Evolutionary conservation across 1,284 basidiomycete genomes (phyloP), one percentile per base, ranked within the genome.

Genomic region (Boletus subluridellus): DNA sequence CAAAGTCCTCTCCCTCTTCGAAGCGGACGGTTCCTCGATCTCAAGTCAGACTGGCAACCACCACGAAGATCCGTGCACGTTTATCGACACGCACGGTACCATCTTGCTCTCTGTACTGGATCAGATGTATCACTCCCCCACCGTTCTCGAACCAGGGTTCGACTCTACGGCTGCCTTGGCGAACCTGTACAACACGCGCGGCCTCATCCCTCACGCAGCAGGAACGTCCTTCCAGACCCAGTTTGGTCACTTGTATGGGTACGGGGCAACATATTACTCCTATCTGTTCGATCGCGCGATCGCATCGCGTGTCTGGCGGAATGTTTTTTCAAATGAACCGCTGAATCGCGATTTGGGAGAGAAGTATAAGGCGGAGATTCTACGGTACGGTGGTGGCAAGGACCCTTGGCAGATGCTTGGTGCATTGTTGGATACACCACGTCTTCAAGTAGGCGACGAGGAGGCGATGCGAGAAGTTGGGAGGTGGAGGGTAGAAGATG

Each of bases 261-360:
- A 99, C 68, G 95, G 96, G 8, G 94, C 95, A 10, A 97, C 94
- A 1, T 99, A 99, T 75, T 99, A 99, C 70, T 95, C 94, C 15
- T 99, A 99, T 73, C 80, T 98, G 8, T 94, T 99, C 65, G 97
- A 98, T 67, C 85, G 95, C 5, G 94, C 94, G 4, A 97, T 99
- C 60, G 96, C 97, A 0, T 90, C 91, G 12, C 84, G 90, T 41
- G 87, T 98, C 1, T 99, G 94, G 90, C 74, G 78, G 12, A 80
- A 86, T 21, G 77, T 97, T 0, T 98, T 99, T 68, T 76, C 77
- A 2, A 60, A 63, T 1, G 77, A 87, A 47, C 90, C 90, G 0
- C 72, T 94, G 21, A 80, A 80, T 60, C 76, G 86, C 34, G 81
- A 78, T 58, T 79, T 77, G 49, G 91, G 96, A 0, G 93, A 98